A percentile compares a stretch with the other conserved stretches of the same genome.
Conservation (phyloP, 2,329 filamentous ascomycete genomes). For the Diaporthe ampelina region DNA sequence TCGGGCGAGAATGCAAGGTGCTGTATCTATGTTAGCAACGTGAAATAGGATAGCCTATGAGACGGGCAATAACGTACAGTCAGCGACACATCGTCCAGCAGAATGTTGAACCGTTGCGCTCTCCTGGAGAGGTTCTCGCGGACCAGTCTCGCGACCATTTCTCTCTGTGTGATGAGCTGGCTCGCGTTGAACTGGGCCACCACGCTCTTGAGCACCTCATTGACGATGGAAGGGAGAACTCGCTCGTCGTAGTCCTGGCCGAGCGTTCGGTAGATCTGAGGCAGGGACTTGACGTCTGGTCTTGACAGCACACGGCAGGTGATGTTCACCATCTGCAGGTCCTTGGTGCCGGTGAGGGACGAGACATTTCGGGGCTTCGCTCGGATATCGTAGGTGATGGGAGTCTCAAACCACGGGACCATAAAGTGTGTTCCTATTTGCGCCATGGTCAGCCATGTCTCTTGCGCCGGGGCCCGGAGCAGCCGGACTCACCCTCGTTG, state of each 20-base stretch:
- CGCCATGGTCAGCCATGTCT: slow-evolving; percentile 7
- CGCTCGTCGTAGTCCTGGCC: slow-evolving; percentile 97
- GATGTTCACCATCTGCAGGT: slow-evolving; percentile 99
- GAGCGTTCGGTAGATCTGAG: slow-evolving; percentile 96
- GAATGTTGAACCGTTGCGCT: slow-evolving; percentile 96
- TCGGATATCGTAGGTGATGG: slow-evolving; percentile 96
- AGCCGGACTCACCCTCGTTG: slow-evolving; percentile 78
- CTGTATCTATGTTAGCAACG: slow-evolving; percentile 56
- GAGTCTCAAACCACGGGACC: slow-evolving; percentile 97
- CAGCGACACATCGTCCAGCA: slow-evolving; percentile 96
- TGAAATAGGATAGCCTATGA: too few species aligned
- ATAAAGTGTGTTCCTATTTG: slow-evolving; percentile 86
- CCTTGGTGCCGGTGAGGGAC: slow-evolving; percentile 97
- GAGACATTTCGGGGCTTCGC: slow-evolving; percentile 97
- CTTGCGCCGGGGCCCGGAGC: slow-evolving; percentile 7
- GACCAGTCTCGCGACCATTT: slow-evolving; percentile 92
- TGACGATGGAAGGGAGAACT: slow-evolving; percentile 96
- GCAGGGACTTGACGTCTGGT: slow-evolving; percentile 88
- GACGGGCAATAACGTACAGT: slow-evolving; percentile 73
- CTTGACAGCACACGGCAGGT: slow-evolving; percentile 98
- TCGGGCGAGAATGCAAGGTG: slow-evolving; percentile 81
- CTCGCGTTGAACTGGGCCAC: slow-evolving; percentile 99
- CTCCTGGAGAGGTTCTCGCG: slow-evolving; percentile 92
- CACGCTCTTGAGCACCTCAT: slow-evolving; percentile 98
- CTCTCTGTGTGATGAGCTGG: slow-evolving; percentile 98